These are phyloP conservation scores for Leccinum fibrillosum DNA, from an alignment of 768 basidiomycete species.

Conservation along the genomic window DNA sequence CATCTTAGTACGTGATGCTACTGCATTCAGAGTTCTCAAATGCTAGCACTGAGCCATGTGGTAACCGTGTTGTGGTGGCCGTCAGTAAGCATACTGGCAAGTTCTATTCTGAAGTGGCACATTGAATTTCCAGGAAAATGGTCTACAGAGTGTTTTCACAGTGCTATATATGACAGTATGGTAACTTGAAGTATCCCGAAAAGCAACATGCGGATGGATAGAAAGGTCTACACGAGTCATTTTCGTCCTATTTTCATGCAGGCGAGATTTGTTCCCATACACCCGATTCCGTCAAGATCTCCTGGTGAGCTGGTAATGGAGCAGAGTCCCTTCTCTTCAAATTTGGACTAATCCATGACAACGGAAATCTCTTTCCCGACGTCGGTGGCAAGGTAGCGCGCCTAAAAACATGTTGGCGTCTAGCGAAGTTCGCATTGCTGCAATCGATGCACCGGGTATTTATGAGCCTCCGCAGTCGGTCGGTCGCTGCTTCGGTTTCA, in stretches of 20 bases:
- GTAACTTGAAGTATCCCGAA: too few species aligned
- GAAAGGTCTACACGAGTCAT: too few species aligned
- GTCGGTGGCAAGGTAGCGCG: background rate
- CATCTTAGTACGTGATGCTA: too few species aligned
- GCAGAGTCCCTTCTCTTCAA: background rate
- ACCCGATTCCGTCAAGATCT: slow-evolving; percentile 20
- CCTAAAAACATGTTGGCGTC: slow-evolving; percentile 12
- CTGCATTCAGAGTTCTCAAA: too few species aligned
- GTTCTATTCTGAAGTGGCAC: too few species aligned
- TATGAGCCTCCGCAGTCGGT: slow-evolving; percentile 12
- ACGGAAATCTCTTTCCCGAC: slow-evolving; percentile 2
- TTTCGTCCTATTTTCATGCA: background rate
- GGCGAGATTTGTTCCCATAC: slow-evolving; percentile 18
- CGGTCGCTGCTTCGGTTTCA: slow-evolving; percentile 3
- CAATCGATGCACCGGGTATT: slow-evolving; percentile 25
- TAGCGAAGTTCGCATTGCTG: slow-evolving; percentile 11
- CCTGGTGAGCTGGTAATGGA: background rate
- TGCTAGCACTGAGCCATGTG: too few species aligned
- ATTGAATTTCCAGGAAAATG: too few species aligned
- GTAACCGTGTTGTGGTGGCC: too few species aligned
- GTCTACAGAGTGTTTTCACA: too few species aligned
- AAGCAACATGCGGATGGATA: too few species aligned
- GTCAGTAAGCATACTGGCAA: too few species aligned
- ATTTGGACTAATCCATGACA: slow-evolving; percentile 2
- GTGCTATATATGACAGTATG: too few species aligned